Evolutionary conservation across 225 moss, liverwort and hornwort genomes (phyloP).

Genomic region (Ulota crispa): DNA sequence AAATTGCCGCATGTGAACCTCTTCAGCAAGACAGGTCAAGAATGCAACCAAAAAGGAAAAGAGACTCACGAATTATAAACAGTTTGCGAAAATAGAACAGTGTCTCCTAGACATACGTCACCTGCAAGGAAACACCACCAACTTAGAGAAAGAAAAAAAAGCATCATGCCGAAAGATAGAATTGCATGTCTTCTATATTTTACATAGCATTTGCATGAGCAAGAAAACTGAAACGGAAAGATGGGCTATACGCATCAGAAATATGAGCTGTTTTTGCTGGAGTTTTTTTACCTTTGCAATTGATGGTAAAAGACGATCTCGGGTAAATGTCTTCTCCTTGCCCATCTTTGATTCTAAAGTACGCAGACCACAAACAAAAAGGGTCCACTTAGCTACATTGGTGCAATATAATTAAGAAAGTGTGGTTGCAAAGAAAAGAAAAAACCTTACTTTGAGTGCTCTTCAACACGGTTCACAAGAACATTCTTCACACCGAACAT

Average conservation of each 20-base stretch:
- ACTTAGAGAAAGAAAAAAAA: neutral
- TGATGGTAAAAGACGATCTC: slow-evolving; percentile 36
- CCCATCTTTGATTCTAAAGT: slow-evolving; percentile 47
- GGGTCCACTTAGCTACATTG: neutral
- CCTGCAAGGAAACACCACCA: slow-evolving; percentile 46
- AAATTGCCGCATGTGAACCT: neutral
- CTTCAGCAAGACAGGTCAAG: slow-evolving; percentile 3
- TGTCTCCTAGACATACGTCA: slow-evolving; percentile 76
- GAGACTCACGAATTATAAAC: slow-evolving; percentile 61
- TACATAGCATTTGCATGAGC: neutral
- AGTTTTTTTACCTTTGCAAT: slow-evolving; percentile 44
- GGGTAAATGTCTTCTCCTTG: slow-evolving; percentile 34
- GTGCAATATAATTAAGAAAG: neutral
- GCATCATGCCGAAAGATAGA: neutral
- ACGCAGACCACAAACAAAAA: neutral
- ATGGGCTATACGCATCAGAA: neutral
- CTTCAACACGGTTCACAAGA: slow-evolving; percentile 57
- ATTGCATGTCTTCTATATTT: neutral
- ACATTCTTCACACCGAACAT: slow-evolving; percentile 58
- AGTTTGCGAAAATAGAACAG: slow-evolving; percentile 63
- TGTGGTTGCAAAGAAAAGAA: neutral
- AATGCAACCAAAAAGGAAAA: neutral
- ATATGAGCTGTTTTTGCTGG: neutral
- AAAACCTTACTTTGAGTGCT: slow-evolving; percentile 52
- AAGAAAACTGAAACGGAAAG: slow-evolving; percentile 5